Conservation (phyloP, 441 rosid genomes). For the Erodium moschatum region DNA sequence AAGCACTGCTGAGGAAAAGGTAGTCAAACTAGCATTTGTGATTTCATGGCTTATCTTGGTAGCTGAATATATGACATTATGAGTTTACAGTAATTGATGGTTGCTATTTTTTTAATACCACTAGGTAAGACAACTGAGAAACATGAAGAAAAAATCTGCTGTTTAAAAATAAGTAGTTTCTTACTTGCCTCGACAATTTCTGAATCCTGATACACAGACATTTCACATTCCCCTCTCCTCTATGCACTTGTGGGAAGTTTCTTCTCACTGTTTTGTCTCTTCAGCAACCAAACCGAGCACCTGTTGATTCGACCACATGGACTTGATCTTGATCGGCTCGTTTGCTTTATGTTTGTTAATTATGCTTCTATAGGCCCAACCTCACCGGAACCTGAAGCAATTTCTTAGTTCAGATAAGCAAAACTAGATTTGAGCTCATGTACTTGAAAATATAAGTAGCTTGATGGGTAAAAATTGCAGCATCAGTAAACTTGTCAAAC, state of each 20-base stretch:
- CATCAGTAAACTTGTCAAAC: background rate
- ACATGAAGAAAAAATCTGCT: background rate
- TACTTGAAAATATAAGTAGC: background rate
- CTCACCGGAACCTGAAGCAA: background rate
- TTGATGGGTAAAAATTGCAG: background rate
- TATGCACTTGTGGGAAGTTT: background rate
- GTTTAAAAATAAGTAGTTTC: background rate
- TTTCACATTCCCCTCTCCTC: background rate
- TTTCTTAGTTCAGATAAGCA: background rate
- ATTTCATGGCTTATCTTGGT: background rate
- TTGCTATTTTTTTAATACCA: background rate
- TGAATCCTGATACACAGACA: background rate
- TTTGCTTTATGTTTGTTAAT: background rate
- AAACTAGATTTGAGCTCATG: background rate
- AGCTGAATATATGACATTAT: background rate
- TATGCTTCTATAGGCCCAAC: background rate
- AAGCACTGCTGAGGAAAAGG: conserved; percentile 80
- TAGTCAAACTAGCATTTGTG: conserved; percentile 17
- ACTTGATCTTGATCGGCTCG: background rate
- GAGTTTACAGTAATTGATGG: background rate
- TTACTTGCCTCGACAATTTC: background rate
- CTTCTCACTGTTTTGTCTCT: background rate
- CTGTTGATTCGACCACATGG: background rate
- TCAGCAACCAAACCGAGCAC: background rate
- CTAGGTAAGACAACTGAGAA: background rate